Evolutionary conservation across 192 early-diverging fungal species (phyloP), one percentile per base, ranked within the genome.

Genomic region (Backusella luteola): DNA sequence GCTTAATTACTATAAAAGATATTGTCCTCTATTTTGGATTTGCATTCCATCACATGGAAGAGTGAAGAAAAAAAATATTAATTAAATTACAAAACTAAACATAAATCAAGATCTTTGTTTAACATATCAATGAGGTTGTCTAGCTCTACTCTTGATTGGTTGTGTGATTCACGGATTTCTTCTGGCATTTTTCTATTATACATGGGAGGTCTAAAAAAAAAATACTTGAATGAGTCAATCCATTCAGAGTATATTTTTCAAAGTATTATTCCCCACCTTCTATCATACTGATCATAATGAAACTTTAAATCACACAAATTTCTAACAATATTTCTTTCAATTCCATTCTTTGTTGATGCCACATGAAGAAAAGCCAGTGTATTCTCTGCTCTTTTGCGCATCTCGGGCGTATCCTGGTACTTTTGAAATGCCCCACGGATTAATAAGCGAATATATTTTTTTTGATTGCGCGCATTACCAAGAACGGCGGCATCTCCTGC

Each of bases 271-370:
- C 26, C 49, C n/a, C 36, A 76, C 74, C 74, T 41, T 39, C 29
- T 46, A 1, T 52, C 42, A 35, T 76, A 76, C 23, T 69, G 39
- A n/a, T 67, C 29, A 9, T 67, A 67, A 46, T 69, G 46, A 35
- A 69, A 53, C 11, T 69, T 42, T 32, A 76, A 34, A 36, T n/a
- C 21, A 21, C 42, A 69, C 14, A 76, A 14, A 21, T 76, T 76
- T 21, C 68, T 76, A 34, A 76, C 44, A 69, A 76, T 76, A 36
- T 68, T 39, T 69, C 67, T 66, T 46, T 76, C 74, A 15, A 53
- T 44, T n/a, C 74, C 67, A 14, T 52, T 34, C 9, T 29, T 34
- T 39, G 32, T 21, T 34, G 66, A 67, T 36, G 74, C 74, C n/a
- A 67, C 15, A 69, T 69, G 32, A 7, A 76, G 42, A 23, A 76